A percentile compares a stretch with the other conserved stretches of the same genome.
These are phyloP conservation scores for Arxiozyma bovina DNA, from an alignment of 1,139 yeast species.

Conservation along the genomic window DNA sequence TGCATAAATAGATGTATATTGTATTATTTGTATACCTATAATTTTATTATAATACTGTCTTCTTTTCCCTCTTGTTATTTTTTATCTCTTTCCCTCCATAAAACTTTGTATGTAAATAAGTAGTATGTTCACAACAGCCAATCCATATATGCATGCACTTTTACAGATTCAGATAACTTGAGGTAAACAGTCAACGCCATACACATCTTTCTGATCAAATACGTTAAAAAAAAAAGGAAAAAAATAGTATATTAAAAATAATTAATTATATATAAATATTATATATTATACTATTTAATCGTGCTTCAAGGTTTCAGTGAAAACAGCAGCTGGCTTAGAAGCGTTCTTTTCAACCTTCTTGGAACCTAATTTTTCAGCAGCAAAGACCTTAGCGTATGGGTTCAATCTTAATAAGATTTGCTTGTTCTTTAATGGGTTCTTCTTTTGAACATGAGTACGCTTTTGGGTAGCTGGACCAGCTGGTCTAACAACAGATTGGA, in stretches of 20 bases:
- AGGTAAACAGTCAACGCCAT: too few species aligned
- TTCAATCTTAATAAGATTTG: constrained; percentile 95
- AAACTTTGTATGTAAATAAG: too few species aligned
- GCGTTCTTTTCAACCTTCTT: constrained; percentile 61
- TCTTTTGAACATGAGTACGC: constrained; percentile 94
- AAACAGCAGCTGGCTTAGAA: constrained; percentile 66
- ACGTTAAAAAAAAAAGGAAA: neutral
- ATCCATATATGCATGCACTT: too few species aligned
- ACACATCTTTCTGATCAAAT: neutral
- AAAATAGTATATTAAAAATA: neutral
- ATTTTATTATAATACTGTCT: neutral
- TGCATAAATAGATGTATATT: neutral
- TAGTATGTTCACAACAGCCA: too few species aligned
- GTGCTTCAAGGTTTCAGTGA: constrained; percentile 57
- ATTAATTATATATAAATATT: constrained; percentile 1
- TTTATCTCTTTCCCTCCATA: too few species aligned
- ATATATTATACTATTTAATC: constrained; percentile 28
- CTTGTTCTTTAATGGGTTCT: constrained; percentile 99
- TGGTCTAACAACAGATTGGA: constrained; percentile 94
- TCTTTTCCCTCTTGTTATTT: neutral
- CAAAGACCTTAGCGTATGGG: constrained; percentile 98
- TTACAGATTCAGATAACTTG: too few species aligned
- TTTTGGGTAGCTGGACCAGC: constrained; percentile 91
- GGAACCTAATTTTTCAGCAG: constrained; percentile 86
- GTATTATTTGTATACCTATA: too few species aligned